These are phyloP conservation scores for Epichloe uncinata DNA, from an alignment of 2,329 filamentous ascomycete genomes.

Conservation along the genomic window DNA sequence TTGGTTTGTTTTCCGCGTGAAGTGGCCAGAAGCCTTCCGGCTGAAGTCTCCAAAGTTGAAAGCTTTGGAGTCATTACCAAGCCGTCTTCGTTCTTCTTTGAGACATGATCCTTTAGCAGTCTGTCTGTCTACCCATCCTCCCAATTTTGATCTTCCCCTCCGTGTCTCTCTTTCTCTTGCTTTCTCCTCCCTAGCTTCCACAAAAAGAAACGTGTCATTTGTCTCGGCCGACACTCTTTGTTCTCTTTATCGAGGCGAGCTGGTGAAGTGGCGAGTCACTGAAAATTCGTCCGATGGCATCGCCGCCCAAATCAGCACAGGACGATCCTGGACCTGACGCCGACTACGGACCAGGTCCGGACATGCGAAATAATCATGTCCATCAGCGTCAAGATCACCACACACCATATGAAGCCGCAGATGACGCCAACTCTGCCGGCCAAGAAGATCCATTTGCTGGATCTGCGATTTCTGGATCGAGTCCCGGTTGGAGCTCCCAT, in stretches of 20 bases:
- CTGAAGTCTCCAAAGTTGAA: not conserved
- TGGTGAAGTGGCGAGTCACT: not conserved
- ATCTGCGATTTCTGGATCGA: not conserved
- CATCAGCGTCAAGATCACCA: not conserved
- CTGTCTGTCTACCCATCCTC: not conserved
- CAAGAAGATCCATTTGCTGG: not conserved
- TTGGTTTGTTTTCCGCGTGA: not conserved
- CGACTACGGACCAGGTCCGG: not conserved
- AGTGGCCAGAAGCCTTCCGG: not conserved
- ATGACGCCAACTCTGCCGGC: too few relatives aligned
- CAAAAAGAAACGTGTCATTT: not conserved
- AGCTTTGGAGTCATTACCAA: not conserved
- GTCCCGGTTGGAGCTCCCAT: not conserved
- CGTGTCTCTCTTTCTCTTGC: not conserved
- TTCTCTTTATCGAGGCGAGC: not conserved
- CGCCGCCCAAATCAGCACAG: constrained; percentile 2
- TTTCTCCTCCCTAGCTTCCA: not conserved
- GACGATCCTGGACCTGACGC: not conserved
- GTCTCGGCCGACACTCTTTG: not conserved
- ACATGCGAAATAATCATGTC: not conserved
- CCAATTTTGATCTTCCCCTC: not conserved
- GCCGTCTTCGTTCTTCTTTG: not conserved
- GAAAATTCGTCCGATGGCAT: constrained; percentile 1
- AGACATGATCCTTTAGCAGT: not conserved
- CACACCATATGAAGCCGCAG: not conserved